Evolutionary conservation across 176 grass and related monocot genomes (phyloP).

Genomic region (Bromus sterilis): DNA sequence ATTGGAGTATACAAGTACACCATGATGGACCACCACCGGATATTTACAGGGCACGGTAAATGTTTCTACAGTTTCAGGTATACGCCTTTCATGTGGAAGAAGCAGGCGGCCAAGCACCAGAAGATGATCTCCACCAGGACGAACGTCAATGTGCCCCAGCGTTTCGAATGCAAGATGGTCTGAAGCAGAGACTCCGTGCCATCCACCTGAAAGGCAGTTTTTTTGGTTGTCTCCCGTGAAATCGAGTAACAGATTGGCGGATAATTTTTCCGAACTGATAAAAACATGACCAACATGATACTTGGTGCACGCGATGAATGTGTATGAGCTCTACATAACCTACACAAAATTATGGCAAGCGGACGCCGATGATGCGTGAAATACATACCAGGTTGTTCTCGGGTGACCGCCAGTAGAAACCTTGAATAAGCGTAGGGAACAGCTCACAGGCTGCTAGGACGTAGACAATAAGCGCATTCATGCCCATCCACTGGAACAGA

Average conservation of each 20-base stretch:
- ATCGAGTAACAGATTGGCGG: not conserved
- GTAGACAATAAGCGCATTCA: conserved; percentile 90
- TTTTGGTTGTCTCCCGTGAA: not conserved
- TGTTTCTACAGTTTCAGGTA: conserved; percentile 62
- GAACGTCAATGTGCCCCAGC: conserved; percentile 70
- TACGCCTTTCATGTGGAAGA: conserved; percentile 71
- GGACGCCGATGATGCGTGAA: not conserved
- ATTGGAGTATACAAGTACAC: too few relatives aligned
- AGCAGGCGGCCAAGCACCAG: conserved; percentile 64
- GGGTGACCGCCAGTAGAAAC: conserved; percentile 79
- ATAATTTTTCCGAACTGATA: not conserved
- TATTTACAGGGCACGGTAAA: not conserved
- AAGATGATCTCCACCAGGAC: conserved; percentile 77
- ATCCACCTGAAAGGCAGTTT: conserved; percentile 48
- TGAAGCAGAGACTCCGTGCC: conserved; percentile 53
- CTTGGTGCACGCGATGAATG: not conserved
- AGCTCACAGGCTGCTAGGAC: conserved; percentile 78
- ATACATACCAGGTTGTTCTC: conserved; percentile 66
- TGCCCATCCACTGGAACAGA: conserved; percentile 90
- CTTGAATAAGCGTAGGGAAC: conserved; percentile 70
- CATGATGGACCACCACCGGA: not conserved
- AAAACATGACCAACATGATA: not conserved
- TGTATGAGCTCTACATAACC: not conserved
- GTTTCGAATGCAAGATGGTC: conserved; percentile 50
- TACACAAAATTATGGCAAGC: not conserved